Evolutionary conservation across 352 stramenopile species (phyloP).

Genomic region (Pythium scleroteichum): DNA sequence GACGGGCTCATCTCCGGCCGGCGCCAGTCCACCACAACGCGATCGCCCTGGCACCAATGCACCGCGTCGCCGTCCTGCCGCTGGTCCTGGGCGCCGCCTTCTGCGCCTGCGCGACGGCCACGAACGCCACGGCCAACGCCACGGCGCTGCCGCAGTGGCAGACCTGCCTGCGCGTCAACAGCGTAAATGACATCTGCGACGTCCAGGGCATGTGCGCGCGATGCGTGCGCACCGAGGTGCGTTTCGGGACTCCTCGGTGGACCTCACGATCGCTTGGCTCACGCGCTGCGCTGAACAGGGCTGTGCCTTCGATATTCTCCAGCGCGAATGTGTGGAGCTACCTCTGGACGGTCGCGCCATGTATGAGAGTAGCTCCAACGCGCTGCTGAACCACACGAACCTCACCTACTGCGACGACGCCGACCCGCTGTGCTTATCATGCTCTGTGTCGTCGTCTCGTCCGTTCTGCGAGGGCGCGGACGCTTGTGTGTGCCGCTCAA

Average conservation of each 20-base stretch:
- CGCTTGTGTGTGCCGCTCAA: conserved; percentile 19
- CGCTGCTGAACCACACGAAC: conserved; percentile 22
- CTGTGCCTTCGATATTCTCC: conserved; percentile 24
- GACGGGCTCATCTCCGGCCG: neutral
- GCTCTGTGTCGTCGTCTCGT: neutral
- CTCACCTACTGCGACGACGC: conserved; percentile 20
- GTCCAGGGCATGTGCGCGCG: conserved; percentile 39
- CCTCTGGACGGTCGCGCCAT: conserved; percentile 10
- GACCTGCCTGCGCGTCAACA: conserved; percentile 36
- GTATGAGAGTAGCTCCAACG: conserved; percentile 22
- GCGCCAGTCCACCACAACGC: neutral
- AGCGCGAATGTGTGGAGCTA: conserved; percentile 13
- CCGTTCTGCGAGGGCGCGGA: conserved; percentile 21
- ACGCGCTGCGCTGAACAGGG: conserved; percentile 7
- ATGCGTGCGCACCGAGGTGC: conserved; percentile 39
- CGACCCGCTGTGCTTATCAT: conserved; percentile 9
- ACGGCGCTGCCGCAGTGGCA: conserved; percentile 15
- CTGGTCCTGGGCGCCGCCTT: neutral
- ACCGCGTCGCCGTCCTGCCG: too few relatives aligned
- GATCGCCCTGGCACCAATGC: neutral
- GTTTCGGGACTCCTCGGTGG: neutral
- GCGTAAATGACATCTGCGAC: conserved; percentile 39
- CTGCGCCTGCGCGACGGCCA: neutral
- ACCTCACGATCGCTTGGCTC: neutral
- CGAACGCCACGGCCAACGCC: neutral